Conservation (phyloP, 2,329 filamentous ascomycete genomes). For the Pleoardoris graminearum region DNA sequence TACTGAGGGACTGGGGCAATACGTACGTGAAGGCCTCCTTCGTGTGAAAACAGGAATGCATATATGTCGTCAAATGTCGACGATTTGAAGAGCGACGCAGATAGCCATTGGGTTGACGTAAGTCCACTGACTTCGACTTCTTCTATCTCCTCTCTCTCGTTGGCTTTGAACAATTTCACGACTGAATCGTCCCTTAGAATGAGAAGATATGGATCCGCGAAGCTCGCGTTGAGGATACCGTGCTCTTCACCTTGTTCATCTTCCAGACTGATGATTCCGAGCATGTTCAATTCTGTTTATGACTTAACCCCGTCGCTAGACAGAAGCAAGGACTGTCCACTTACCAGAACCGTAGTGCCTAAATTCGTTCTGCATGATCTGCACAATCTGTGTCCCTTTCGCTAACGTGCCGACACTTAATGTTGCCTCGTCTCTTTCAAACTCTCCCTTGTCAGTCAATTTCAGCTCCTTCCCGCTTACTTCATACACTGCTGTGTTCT, state of each 20-base stretch:
- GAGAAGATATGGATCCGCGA: constrained; percentile 83
- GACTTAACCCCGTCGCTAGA: background rate
- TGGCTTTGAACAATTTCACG: constrained; percentile 76
- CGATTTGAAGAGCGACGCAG: constrained; percentile 79
- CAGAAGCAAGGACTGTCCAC: constrained; percentile 39
- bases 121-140: constrained; percentile 69
- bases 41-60: constrained; percentile 75
- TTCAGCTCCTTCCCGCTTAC: constrained; percentile 75
- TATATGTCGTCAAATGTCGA: constrained; percentile 62
- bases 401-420: constrained; percentile 83
- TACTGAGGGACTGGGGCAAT: background rate
- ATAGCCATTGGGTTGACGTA: constrained; percentile 72
- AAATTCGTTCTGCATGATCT: constrained; percentile 84
- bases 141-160: constrained; percentile 81
- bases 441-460: constrained; percentile 79
- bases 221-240: constrained; percentile 76
- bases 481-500: constrained; percentile 77
- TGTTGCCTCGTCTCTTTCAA: constrained; percentile 87
- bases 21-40: constrained; percentile 75
- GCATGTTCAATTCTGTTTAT: constrained; percentile 73
- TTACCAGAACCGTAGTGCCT: constrained; percentile 87
- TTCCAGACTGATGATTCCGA: constrained; percentile 88
- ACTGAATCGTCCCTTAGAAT: constrained; percentile 83
- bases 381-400: constrained; percentile 79
- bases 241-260: constrained; percentile 80